Percentiles rank a stretch among this genome's conserved stretches.
These are phyloP conservation scores for Pichia sp. DNA, from an alignment of 1,139 yeast species.

Conservation along the genomic window DNA sequence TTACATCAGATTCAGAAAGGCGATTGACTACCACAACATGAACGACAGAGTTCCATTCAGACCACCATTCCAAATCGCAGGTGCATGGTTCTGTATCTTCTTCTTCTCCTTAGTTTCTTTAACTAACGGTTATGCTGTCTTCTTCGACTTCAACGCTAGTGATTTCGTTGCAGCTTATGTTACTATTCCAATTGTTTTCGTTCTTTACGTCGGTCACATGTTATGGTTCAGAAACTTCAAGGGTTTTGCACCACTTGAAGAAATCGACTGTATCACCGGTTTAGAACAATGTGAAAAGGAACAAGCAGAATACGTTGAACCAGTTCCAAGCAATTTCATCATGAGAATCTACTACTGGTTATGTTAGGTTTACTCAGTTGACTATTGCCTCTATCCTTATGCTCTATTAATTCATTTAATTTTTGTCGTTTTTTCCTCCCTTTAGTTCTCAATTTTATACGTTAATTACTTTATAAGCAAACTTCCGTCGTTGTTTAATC, in stretches of 20 bases:
- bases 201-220: slow-evolving; percentile 41
- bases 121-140: slow-evolving; percentile 53
- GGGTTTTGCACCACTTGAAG: slow-evolving; percentile 39
- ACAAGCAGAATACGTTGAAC: slow-evolving; percentile 34
- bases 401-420: too few relatives aligned
- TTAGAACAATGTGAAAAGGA: slow-evolving; percentile 43
- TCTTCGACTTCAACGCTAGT: slow-evolving; percentile 45
- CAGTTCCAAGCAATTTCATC: slow-evolving; percentile 36
- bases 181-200: slow-evolving; percentile 53
- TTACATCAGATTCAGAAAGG: slow-evolving; percentile 55
- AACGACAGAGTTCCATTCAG: slow-evolving; percentile 47
- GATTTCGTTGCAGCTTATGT: slow-evolving; percentile 61
- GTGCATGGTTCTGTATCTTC: slow-evolving; percentile 43
- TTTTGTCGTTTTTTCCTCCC: too few relatives aligned
- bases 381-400: too few relatives aligned
- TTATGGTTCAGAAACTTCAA: slow-evolving; percentile 35
- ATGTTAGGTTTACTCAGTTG: too few relatives aligned
- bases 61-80: slow-evolving; percentile 43
- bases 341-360: slow-evolving; percentile 42
- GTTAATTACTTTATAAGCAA: too few relatives aligned
- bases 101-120: slow-evolving; percentile 45
- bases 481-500: too few relatives aligned
- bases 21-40: slow-evolving; percentile 42
- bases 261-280: slow-evolving; percentile 46
- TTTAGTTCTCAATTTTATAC: too few relatives aligned